Evolutionary conservation across 2,329 filamentous ascomycete species (phyloP).

Genomic region (Clonostachys sp.): DNA sequence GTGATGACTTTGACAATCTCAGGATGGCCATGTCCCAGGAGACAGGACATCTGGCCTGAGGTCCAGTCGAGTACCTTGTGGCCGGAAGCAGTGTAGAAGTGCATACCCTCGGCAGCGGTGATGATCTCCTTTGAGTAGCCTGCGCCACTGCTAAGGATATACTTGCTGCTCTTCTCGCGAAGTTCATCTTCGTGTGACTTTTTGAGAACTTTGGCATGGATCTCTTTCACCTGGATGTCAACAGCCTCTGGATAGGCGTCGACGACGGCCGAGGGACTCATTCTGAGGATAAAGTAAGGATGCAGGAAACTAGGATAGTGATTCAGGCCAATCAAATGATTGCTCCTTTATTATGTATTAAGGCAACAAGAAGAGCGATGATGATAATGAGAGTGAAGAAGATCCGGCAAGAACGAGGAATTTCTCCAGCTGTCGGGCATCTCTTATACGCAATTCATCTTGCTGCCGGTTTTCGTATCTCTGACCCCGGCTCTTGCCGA

Average conservation of each 20-base stretch:
- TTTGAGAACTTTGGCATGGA: constrained; percentile 10
- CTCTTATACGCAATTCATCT: not conserved
- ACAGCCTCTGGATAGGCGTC: not conserved
- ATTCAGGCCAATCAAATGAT: not conserved
- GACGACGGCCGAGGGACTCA: not conserved
- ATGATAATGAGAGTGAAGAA: not conserved
- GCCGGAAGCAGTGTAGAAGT: constrained; percentile 38
- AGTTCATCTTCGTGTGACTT: constrained; percentile 11
- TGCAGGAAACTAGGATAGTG: not conserved
- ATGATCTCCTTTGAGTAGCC: constrained; percentile 28
- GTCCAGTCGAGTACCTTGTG: constrained; percentile 52
- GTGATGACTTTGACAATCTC: constrained; percentile 51
- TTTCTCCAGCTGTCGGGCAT: not conserved
- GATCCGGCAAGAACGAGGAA: not conserved
- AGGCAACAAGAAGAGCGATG: constrained; percentile 2
- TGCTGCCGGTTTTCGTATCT: not conserved
- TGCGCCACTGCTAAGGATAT: constrained; percentile 16
- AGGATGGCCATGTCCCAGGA: constrained; percentile 53
- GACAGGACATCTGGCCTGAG: constrained; percentile 55
- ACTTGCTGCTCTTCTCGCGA: constrained; percentile 10
- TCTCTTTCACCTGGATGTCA: constrained; percentile 1
- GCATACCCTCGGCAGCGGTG: constrained; percentile 32
- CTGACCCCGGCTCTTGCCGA: not conserved
- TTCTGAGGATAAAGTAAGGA: not conserved
- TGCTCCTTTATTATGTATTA: constrained; percentile 3